A percentile compares a stretch with the other conserved stretches of the same genome.
Conservation (phyloP, 768 basidiomycete genomes). For the Lentinula sp. region DNA sequence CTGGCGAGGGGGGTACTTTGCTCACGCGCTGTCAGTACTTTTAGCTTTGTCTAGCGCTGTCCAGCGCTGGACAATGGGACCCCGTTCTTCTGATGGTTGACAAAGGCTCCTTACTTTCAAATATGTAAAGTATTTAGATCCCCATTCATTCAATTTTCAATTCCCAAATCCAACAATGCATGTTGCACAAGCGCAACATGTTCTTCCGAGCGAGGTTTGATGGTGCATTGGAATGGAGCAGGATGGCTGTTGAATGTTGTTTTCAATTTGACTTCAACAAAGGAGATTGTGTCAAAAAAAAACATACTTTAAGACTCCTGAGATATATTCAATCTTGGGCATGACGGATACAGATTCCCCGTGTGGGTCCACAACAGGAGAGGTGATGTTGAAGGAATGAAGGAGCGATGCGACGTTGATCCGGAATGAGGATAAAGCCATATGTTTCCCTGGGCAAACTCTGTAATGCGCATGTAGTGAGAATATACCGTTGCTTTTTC, state of each 20-base stretch:
- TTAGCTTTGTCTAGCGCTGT: too few relatives aligned
- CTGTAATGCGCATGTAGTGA: conserved; percentile 6
- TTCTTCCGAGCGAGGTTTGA: conserved; percentile 21
- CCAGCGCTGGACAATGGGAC: too few relatives aligned
- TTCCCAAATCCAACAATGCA: neutral
- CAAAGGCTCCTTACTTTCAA: too few relatives aligned
- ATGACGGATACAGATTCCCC: conserved; percentile 15
- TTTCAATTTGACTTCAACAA: neutral
- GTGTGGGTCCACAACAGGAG: conserved; percentile 16
- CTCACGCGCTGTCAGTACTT: too few relatives aligned
- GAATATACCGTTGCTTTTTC: too few relatives aligned
- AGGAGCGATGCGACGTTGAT: conserved; percentile 24
- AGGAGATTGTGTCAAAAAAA: neutral
- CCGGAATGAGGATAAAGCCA: conserved; percentile 21
- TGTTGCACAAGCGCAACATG: conserved; percentile 14
- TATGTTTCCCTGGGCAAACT: conserved; percentile 23
- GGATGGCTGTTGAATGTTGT: conserved; percentile 7
- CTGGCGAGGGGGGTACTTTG: too few relatives aligned
- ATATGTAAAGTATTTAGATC: too few relatives aligned
- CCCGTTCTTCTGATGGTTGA: too few relatives aligned
- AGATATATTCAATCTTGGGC: conserved; percentile 22
- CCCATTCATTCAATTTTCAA: neutral
- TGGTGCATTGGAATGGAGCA: conserved; percentile 20
- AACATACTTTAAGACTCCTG: neutral
- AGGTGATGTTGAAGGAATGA: conserved; percentile 22